A percentile compares a stretch with the other conserved stretches of the same genome.
Conservation (phyloP, 2,329 filamentous ascomycete species). For the Aphanocladium album region DNA sequence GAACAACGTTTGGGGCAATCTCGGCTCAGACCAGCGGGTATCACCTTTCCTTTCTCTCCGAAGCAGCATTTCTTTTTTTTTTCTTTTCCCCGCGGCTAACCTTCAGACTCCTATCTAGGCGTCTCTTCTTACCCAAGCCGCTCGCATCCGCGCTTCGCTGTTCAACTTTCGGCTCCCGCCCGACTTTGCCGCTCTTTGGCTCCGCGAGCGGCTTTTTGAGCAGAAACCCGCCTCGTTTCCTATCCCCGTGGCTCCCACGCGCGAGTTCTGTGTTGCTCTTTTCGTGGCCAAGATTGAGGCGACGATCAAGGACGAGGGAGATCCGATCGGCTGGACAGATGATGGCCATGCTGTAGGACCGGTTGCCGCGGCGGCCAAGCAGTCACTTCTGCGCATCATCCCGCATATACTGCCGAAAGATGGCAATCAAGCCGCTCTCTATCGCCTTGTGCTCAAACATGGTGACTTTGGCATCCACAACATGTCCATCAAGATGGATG, state of each 20-base stretch:
- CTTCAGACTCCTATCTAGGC: too few species aligned
- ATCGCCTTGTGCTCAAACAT: conserved; percentile 30
- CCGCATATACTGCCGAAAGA: conserved; percentile 19
- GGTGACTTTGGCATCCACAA: conserved; percentile 31
- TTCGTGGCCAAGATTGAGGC: conserved; percentile 24
- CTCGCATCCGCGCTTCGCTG: conserved; percentile 17
- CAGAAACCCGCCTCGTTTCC: conserved; percentile 19
- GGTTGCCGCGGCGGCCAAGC: conserved; percentile 18
- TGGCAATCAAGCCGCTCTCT: conserved; percentile 15
- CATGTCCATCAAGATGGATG: conserved; percentile 21
- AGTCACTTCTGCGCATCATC: conserved; percentile 23
- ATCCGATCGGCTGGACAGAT: conserved; percentile 21
- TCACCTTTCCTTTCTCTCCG: neutral
- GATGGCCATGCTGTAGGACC: conserved; percentile 16
- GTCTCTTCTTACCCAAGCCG: conserved; percentile 18
- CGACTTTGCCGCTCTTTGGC: conserved; percentile 17
- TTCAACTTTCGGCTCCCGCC: conserved; percentile 17
- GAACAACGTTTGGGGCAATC: neutral
- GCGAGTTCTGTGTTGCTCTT: conserved; percentile 24
- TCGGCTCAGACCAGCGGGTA: neutral
- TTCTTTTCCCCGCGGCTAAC: neutral
- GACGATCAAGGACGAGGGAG: conserved; percentile 19
- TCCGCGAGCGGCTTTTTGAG: conserved; percentile 22
- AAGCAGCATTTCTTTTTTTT: neutral
- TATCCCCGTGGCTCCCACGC: conserved; percentile 23